phyloP scores from a whole-genome alignment of 352 stramenopile genomes.

The Phytopythium litorale region DNA sequence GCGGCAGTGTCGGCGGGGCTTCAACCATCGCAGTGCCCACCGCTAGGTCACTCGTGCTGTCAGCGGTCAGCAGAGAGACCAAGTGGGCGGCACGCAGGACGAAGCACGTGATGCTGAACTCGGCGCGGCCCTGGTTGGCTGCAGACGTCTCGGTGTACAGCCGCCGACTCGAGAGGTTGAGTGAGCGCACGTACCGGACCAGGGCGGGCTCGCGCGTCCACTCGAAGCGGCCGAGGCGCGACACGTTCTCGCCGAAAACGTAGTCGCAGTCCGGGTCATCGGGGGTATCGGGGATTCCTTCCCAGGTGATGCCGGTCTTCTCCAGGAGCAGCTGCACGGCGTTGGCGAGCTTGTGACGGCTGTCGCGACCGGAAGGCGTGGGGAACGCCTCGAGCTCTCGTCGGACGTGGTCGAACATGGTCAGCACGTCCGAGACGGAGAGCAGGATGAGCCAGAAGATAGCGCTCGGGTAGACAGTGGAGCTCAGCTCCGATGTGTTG shows the following conservation, averaged over 20 bases:
- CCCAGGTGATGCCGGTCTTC: neutral
- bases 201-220: conserved; percentile 18
- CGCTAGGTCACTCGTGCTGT: neutral
- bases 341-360: neutral
- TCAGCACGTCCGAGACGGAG: conserved; percentile 9
- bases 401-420: neutral
- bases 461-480: conserved; percentile 4
- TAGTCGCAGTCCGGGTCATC: neutral
- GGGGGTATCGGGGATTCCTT: neutral
- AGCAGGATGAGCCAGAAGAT: conserved; percentile 13
- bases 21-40: neutral
- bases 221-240: conserved; percentile 5
- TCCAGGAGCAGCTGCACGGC: conserved; percentile 1
- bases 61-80: neutral
- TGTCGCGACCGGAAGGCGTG: neutral
- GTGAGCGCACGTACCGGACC: conserved; percentile 19
- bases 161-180: conserved; percentile 26
- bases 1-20: conserved; percentile 12
- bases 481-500: conserved; percentile 1
- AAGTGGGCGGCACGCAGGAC: conserved; percentile 8
- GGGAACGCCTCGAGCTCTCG: conserved; percentile 6
- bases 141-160: conserved; percentile 13
- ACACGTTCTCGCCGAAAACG: conserved; percentile 4
- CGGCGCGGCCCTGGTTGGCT: conserved; percentile 6
- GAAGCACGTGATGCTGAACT: conserved; percentile 14